Percentiles rank a stretch among this genome's conserved stretches.
Conservation (phyloP, 441 rosid species). For the Croton setiger region DNA sequence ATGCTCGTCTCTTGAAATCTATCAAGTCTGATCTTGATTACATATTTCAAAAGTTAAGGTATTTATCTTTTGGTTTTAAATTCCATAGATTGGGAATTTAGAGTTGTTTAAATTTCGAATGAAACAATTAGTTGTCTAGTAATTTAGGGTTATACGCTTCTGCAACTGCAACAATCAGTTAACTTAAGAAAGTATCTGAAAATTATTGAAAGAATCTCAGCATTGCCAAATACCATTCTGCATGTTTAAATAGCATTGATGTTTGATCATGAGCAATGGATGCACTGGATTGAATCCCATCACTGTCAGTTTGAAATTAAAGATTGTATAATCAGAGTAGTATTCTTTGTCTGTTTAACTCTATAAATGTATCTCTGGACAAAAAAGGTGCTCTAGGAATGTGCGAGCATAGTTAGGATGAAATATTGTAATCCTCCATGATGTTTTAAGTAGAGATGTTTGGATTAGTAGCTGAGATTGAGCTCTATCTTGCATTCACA, state of each 20-base stretch:
- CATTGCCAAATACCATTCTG: not conserved
- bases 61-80: not conserved
- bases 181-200: not conserved
- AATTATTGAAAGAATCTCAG: not conserved
- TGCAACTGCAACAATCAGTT: not conserved
- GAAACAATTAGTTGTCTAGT: not conserved
- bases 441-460: not conserved
- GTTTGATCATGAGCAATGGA: not conserved
- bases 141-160: not conserved
- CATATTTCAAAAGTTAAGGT: constrained; percentile 89
- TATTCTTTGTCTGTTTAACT: not conserved
- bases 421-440: not conserved
- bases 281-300: not conserved
- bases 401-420: not conserved
- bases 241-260: not conserved
- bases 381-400: not conserved
- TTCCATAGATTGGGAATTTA: not conserved
- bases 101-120: not conserved
- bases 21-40: constrained; percentile 89
- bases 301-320: not conserved
- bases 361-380: not conserved
- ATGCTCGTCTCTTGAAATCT: constrained; percentile 61
- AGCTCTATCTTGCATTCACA: not conserved
- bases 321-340: not conserved
- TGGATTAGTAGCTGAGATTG: not conserved